These are phyloP conservation scores for Syncephalastrum racemosum DNA, from an alignment of 371 early-diverging fungal genomes.

Conservation along the genomic window DNA sequence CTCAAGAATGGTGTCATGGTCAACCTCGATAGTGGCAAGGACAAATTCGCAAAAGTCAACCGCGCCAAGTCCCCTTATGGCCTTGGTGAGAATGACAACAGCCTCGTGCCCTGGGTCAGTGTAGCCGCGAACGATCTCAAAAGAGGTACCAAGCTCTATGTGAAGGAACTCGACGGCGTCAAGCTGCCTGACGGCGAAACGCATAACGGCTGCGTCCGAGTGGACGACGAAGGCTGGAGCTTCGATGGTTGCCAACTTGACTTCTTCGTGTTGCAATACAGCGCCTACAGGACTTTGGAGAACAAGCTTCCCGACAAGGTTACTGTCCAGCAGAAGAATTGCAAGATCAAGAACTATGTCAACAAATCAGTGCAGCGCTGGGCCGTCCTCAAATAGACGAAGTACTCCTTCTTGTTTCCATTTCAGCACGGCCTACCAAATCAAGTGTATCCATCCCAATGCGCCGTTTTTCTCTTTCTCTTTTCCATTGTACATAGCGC, in stretches of 20 bases:
- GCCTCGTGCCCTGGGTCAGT: conserved; percentile 30
- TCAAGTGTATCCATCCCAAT: too few relatives aligned
- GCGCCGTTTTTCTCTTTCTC: too few relatives aligned
- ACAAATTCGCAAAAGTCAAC: conserved; percentile 19
- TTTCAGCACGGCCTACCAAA: too few relatives aligned
- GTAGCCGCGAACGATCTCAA: conserved; percentile 34
- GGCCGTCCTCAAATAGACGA: conserved; percentile 10
- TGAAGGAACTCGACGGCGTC: conserved; percentile 32
- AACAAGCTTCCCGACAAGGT: conserved; percentile 19
- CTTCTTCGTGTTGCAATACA: conserved; percentile 28
- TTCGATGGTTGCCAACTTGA: conserved; percentile 32
- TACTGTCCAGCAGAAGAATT: conserved; percentile 13
- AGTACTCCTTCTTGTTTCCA: too few relatives aligned
- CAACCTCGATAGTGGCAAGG: conserved; percentile 23
- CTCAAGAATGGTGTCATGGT: conserved; percentile 25
- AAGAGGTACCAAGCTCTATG: conserved; percentile 26
- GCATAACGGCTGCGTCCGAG: conserved; percentile 45
- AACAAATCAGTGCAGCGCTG: conserved; percentile 18
- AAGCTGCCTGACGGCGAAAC: conserved; percentile 32
- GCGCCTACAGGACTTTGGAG: conserved; percentile 16
- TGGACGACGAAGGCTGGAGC: conserved; percentile 42
- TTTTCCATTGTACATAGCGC: too few relatives aligned
- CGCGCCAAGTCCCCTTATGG: conserved; percentile 25
- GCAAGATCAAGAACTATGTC: conserved; percentile 25
- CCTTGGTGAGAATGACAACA: conserved; percentile 16